phyloP scores from a whole-genome alignment of 805 yeast genomes.

The Wilhelminamyces savonicus region DNA sequence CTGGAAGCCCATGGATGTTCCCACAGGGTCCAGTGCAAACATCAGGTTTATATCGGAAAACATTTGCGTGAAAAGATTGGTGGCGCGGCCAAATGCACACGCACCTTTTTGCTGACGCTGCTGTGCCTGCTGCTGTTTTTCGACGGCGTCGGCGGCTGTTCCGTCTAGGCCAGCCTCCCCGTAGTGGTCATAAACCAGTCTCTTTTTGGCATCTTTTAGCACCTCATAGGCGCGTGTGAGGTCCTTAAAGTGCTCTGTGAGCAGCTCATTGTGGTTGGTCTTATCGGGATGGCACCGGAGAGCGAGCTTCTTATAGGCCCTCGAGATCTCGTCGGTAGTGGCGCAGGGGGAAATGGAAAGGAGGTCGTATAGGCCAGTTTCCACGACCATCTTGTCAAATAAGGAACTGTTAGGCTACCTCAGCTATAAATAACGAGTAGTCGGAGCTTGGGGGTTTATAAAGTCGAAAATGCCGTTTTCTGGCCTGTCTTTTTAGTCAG shows the following conservation, averaged over 20 bases:
- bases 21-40: constrained; percentile 10
- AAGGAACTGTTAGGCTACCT: no score
- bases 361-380: constrained; percentile 29
- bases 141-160: constrained; percentile 2
- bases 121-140: constrained; percentile 2
- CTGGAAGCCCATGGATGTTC: no score
- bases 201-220: constrained; percentile 39
- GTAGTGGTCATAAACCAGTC: constrained; percentile 46
- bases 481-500: no score
- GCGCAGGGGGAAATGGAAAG: constrained; percentile 26
- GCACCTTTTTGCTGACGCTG: constrained; percentile 1
- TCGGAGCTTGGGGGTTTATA: no score
- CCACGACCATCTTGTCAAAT: constrained; percentile 18
- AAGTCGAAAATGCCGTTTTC: no score
- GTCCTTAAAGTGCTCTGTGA: constrained; percentile 52
- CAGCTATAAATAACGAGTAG: no score
- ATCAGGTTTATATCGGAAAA: constrained; percentile 28
- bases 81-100: constrained; percentile 6
- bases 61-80: constrained; percentile 30
- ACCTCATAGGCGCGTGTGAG: constrained; percentile 64
- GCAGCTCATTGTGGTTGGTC: constrained; percentile 37
- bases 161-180: constrained; percentile 43
- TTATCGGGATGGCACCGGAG: constrained; percentile 63
- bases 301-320: constrained; percentile 32
- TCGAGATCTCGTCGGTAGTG: constrained; percentile 36